These are phyloP conservation scores for Eucalyptus grandis DNA, from an alignment of 345 rosid species.

Conservation along the genomic window DNA sequence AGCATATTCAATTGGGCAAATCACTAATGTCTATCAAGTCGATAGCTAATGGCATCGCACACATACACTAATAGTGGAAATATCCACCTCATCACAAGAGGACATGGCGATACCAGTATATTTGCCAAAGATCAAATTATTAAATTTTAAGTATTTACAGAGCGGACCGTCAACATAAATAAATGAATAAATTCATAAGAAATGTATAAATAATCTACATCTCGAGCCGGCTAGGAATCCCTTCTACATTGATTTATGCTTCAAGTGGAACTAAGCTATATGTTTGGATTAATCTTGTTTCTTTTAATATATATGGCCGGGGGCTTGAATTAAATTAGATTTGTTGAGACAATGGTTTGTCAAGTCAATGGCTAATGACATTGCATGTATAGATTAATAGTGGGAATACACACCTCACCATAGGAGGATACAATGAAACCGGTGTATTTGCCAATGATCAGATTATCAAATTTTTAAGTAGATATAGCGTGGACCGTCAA, in stretches of 20 bases:
- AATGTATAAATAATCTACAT: not conserved
- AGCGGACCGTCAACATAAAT: not conserved
- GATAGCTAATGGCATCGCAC: not conserved
- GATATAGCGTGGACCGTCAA: not conserved
- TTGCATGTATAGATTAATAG: not conserved
- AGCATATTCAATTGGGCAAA: not conserved
- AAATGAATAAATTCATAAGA: not conserved
- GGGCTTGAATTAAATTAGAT: not conserved
- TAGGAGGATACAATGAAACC: not conserved
- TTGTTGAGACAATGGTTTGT: not conserved
- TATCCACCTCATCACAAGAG: not conserved
- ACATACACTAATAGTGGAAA: not conserved
- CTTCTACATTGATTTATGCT: not conserved
- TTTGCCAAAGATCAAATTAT: not conserved
- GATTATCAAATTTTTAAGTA: not conserved
- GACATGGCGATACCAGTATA: fast-evolving
- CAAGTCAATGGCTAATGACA: not conserved
- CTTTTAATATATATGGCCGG: not conserved
- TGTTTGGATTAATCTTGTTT: not conserved
- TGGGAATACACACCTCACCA: not conserved
- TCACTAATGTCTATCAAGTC: not conserved
- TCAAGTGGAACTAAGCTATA: not conserved
- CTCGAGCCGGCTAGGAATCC: not conserved
- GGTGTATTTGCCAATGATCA: not conserved
- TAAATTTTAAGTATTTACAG: not conserved